These are phyloP conservation scores for Yarrowia alimentaria DNA, from an alignment of 805 yeast genomes.

Conservation along the genomic window DNA sequence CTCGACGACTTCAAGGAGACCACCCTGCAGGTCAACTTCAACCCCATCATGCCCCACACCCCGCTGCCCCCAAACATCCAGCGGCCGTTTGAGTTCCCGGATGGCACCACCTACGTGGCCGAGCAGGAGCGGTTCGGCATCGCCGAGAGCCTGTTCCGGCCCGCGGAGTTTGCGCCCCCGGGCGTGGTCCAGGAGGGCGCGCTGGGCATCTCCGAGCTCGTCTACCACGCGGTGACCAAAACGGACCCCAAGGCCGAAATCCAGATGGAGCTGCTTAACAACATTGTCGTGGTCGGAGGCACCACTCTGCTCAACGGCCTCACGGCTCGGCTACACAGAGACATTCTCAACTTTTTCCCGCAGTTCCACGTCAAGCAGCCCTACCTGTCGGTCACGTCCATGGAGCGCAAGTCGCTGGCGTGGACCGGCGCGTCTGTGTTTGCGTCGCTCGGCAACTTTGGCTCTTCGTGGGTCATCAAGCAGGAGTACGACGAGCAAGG, in stretches of 20 bases:
- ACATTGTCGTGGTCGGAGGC: conserved; percentile 62
- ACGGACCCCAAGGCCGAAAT: conserved; percentile 49
- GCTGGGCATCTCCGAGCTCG: conserved; percentile 49
- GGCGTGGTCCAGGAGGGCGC: conserved; percentile 45
- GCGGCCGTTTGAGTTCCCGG: conserved; percentile 60
- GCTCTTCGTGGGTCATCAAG: conserved; percentile 58
- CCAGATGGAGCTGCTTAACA: conserved; percentile 45
- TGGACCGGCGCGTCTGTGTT: conserved; percentile 77
- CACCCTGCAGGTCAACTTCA: conserved; percentile 42
- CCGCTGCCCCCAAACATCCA: conserved; percentile 40
- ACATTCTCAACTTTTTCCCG: conserved; percentile 55
- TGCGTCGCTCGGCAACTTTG: conserved; percentile 57
- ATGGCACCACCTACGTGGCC: conserved; percentile 49
- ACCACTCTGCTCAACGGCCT: conserved; percentile 56
- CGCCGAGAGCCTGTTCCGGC: conserved; percentile 71
- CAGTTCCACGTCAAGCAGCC: conserved; percentile 47
- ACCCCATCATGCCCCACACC: conserved; percentile 42
- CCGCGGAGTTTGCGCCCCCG: conserved; percentile 52
- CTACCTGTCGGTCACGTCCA: conserved; percentile 35
- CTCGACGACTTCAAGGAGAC: conserved; percentile 52
- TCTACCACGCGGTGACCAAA: conserved; percentile 47
- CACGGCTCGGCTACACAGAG: conserved; percentile 54
- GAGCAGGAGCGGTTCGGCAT: conserved; percentile 54
- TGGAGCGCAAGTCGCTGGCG: conserved; percentile 57
- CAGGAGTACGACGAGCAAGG: conserved; percentile 68